Conservation (phyloP, 2,329 filamentous ascomycete genomes). For the Rasamsonia emersonii region DNA sequence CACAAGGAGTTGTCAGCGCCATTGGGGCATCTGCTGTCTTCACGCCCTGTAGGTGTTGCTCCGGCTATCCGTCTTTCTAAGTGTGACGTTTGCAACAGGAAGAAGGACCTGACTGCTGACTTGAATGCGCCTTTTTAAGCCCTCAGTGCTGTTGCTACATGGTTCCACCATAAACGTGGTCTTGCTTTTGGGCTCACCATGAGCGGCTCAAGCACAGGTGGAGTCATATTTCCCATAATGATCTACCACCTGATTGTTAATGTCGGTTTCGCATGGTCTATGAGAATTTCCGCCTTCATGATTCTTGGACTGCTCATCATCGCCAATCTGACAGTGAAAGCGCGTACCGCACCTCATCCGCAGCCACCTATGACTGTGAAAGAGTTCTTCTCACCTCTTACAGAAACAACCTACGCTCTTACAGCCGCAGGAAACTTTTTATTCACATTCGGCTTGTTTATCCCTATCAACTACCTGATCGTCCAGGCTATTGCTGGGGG, state of each 20-base stretch:
- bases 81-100: too few species aligned
- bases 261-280: conserved; percentile 49
- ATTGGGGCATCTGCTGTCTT: conserved; percentile 44
- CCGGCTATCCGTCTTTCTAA: conserved; percentile 45
- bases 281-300: conserved; percentile 50
- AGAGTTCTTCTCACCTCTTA: conserved; percentile 8
- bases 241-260: conserved; percentile 45
- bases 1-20: conserved; percentile 47
- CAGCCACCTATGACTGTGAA: conserved; percentile 9
- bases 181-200: conserved; percentile 45
- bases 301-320: conserved; percentile 51
- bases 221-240: conserved; percentile 56
- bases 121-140: conserved; percentile 47
- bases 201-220: conserved; percentile 46
- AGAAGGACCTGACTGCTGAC: too few species aligned
- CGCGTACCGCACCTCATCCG: conserved; percentile 27
- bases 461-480: conserved; percentile 46
- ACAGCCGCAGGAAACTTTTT: conserved; percentile 36
- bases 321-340: conserved; percentile 44
- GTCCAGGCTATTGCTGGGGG: conserved; percentile 39
- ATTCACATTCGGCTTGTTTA: conserved; percentile 53
- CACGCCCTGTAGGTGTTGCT: conserved; percentile 31
- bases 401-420: conserved; percentile 13
- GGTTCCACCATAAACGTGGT: conserved; percentile 44
- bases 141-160: conserved; percentile 41